Conservation (phyloP, 2,329 filamentous ascomycete genomes). For the Chaetomium sp. region DNA sequence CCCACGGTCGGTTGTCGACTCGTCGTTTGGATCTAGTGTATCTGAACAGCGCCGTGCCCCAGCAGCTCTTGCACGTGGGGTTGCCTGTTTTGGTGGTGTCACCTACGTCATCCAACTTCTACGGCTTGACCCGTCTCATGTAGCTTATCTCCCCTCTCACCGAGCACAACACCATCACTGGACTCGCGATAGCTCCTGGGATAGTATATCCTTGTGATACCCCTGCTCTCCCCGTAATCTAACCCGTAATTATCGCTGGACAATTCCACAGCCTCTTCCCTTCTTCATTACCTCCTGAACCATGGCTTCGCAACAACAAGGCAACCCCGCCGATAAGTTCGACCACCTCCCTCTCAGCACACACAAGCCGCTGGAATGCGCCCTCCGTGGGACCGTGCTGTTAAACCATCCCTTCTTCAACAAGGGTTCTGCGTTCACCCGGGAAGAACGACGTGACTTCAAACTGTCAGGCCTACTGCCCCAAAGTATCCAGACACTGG, state of each 20-base stretch:
- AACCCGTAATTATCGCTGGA: too few relatives aligned
- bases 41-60: too few relatives aligned
- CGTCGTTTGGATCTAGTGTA: too few relatives aligned
- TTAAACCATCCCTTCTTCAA: slow-evolving; percentile 66
- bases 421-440: slow-evolving; percentile 73
- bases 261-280: background rate
- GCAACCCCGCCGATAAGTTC: slow-evolving; percentile 28
- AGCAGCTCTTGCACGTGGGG: too few relatives aligned
- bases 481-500: slow-evolving; percentile 63
- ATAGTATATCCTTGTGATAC: too few relatives aligned
- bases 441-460: slow-evolving; percentile 62
- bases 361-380: slow-evolving; percentile 43
- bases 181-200: too few relatives aligned
- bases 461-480: slow-evolving; percentile 68
- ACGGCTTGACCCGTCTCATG: too few relatives aligned
- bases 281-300: background rate
- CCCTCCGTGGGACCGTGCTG: slow-evolving; percentile 46
- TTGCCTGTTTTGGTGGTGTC: too few relatives aligned
- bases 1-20: background rate
- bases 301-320: background rate
- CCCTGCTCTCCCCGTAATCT: too few relatives aligned
- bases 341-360: slow-evolving; percentile 42
- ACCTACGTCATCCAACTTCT: too few relatives aligned
- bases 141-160: too few relatives aligned
- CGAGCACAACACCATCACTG: too few relatives aligned